Base-by-base conservation (phyloP, 1,284 basidiomycete genomes). In the Leccinum subspadiceum region DNA sequence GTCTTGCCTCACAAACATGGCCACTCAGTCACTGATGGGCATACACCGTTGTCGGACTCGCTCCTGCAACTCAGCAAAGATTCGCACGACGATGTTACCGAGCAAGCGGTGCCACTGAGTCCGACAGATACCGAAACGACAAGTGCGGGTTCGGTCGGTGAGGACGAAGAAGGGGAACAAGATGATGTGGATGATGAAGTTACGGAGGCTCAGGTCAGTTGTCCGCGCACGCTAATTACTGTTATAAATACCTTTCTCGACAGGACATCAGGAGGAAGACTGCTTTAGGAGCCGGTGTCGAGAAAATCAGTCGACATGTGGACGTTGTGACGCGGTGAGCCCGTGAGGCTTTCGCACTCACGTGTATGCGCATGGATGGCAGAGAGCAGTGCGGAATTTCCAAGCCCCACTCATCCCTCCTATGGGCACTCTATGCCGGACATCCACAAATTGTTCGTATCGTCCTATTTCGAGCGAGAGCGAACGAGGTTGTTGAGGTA, bases 271-370 rank as follows among this genome's bases (percentile, higher is more conserved):
- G 60, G 26, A 67, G 78, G 56, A 78, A 75, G 62, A 81, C 80
- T 29, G 74, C 78, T 6, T 66, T 83, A 5, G 79, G 85, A 24
- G 88, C 88, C 10, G 86, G 87, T 31, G 82, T 90, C 44, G 89
- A 90, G 77, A 88, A 89, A 75, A 78, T 90, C 65, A 85, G 83
- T 68, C 77, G 86, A 64, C 88, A 89, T 65, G 59, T 69, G 31
- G 69, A 63, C 5, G 52, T 57, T 29, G 66, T 67, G 55, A 54
- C 37, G 53, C 68, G 66, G 15, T 71, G 60, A 62, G 51, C 64
- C 48, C 44, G 13, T 17, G 41, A 51, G n/a, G 35, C 33, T 20
- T 51, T 37, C 6, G 31, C 50, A 24, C n/a, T 44, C 22, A 39
- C 44, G 48, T 31, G 61, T 33, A 46, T 51, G 51, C 5, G 41